Evolutionary conservation across 2,329 filamentous ascomycete species (phyloP).

Genomic region (Dothideomycetes sp.): DNA sequence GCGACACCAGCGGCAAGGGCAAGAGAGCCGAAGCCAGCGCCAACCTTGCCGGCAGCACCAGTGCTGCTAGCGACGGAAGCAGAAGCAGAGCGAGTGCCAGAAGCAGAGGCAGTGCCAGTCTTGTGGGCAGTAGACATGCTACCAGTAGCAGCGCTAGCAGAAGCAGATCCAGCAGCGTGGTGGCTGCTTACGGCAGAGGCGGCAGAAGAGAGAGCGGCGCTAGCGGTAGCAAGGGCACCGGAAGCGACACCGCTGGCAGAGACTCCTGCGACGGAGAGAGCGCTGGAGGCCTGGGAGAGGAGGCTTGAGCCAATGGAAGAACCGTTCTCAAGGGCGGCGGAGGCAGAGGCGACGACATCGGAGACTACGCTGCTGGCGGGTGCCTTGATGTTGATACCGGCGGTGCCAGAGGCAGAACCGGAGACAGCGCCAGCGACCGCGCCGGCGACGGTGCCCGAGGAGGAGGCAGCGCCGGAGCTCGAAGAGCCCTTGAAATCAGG

Average conservation of each 20-base stretch:
- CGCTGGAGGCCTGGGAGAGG: slow-evolving; percentile 5
- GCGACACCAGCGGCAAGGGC: slow-evolving; percentile 32
- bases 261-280: slow-evolving; percentile 1
- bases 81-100: slow-evolving; percentile 22
- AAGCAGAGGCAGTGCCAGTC: slow-evolving; percentile 19
- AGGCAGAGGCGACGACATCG: neutral
- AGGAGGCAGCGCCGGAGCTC: slow-evolving; percentile 17
- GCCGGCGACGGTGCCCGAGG: slow-evolving; percentile 15
- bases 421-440: slow-evolving; percentile 17
- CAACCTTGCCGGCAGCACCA: slow-evolving; percentile 27
- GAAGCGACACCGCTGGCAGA: neutral
- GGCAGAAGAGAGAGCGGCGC: slow-evolving; percentile 13
- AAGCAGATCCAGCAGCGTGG: slow-evolving; percentile 55
- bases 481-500: slow-evolving; percentile 23
- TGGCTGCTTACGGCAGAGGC: slow-evolving; percentile 51
- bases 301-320: too few relatives aligned
- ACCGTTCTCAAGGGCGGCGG: too few relatives aligned
- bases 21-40: slow-evolving; percentile 31
- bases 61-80: slow-evolving; percentile 22
- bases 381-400: slow-evolving; percentile 18
- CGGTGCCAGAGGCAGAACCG: slow-evolving; percentile 14
- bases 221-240: slow-evolving; percentile 11
- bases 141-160: slow-evolving; percentile 13
- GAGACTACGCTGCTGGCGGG: slow-evolving; percentile 17
- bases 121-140: slow-evolving; percentile 24